Base-by-base conservation (phyloP, 345 rosid genomes). In the Ricinus communis region DNA sequence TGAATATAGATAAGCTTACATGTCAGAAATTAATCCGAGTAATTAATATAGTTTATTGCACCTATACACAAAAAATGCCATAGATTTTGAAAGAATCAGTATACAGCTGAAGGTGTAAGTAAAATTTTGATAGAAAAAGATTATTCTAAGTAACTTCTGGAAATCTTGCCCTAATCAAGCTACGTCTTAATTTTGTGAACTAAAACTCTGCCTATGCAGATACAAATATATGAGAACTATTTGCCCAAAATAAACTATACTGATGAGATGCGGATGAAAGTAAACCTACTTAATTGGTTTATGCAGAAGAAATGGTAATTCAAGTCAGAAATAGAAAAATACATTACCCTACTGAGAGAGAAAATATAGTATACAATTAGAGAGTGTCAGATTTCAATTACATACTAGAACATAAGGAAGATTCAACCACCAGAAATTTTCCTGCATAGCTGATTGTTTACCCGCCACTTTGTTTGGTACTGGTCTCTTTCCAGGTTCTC, bases 401-500 rank as follows among this genome's bases (percentile, higher is more conserved):
- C 90, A 0, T 85, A 89, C 96, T 21, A 87, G 71, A 72, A 87
- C 90, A 78, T 85, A 89, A 13, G 91, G 90, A 79, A 91, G 93
- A 49, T 87, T 89, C 69, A 79, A 71, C 98, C 97, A 91, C 97
- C 98, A 91, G 45, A 80, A 31, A 64, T 78, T 62, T 62, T 72
- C 54, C 43, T 55, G 66, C 19, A 69, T 57, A 68, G 51, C 83
- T 46, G 86, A 62, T 66, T 73, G 70, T 51, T 69, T 83, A 71
- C 68, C 75, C 73, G 65, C 66, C 12, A n/a, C 66, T 62, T 76
- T 70, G 50, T 73, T 47, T 18, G 67, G 61, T 27, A 27, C 19
- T 30, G 67, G 68, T 70, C 75, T 67, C 76, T 47, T 78, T 30
- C 33, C 65, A 64, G 43, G 66, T 53, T 74, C 71, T 72, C 76